Percentiles rank a stretch among this genome's conserved stretches.
phyloP scores from a whole-genome alignment of 331 rosid genomes.

The Pyrus hybrid region DNA sequence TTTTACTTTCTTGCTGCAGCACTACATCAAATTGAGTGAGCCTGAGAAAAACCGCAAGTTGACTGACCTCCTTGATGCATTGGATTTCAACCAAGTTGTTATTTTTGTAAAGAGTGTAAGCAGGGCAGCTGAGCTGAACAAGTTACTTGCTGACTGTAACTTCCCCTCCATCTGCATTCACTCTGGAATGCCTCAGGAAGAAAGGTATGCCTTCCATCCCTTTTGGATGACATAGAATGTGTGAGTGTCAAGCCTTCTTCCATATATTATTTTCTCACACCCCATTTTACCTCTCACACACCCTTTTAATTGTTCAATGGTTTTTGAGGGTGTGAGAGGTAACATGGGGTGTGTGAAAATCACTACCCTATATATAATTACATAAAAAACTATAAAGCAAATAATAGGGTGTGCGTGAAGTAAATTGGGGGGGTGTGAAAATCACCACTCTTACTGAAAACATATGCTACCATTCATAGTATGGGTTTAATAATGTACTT shows the following conservation, averaged over 20 bases:
- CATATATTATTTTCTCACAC: not conserved
- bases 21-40: constrained; percentile 92
- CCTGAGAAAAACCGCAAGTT: constrained; percentile 83
- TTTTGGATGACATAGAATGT: not conserved
- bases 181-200: constrained; percentile 98
- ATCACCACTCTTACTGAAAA: not conserved
- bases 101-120: constrained; percentile 90
- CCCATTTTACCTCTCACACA: no score
- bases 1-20: constrained; percentile 27
- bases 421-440: no score
- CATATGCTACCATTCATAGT: not conserved
- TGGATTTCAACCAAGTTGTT: constrained; percentile 95
- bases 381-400: no score
- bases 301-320: no score
- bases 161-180: constrained; percentile 95
- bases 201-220: constrained; percentile 49
- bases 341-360: no score
- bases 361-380: no score
- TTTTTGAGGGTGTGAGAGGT: no score
- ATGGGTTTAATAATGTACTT: not conserved
- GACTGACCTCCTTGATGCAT: constrained; percentile 94
- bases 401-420: no score
- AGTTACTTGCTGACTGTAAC: constrained; percentile 85
- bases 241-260: not conserved
- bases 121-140: constrained; percentile 97